Evolutionary conservation across 2,329 filamentous ascomycete genomes (phyloP).

Genomic region (Rhynchosporium agropyri): DNA sequence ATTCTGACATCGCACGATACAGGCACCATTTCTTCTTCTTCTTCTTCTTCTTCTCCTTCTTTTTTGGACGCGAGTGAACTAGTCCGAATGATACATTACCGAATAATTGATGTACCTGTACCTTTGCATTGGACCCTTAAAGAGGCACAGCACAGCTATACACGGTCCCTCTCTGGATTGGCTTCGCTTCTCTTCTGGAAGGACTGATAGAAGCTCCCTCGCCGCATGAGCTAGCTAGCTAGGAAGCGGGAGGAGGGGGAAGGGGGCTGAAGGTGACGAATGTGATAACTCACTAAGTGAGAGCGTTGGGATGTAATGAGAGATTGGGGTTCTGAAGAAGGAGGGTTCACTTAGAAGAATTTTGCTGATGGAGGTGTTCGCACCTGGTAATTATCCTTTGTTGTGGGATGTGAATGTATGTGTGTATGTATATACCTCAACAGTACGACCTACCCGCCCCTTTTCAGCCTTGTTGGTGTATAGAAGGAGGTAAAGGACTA

Average conservation of each 20-base stretch:
- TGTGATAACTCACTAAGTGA: too few species aligned
- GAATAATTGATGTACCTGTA: too few species aligned
- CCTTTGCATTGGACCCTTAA: not conserved
- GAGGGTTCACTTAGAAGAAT: slow-evolving; percentile 7
- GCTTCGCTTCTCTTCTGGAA: not conserved
- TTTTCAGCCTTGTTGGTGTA: not conserved
- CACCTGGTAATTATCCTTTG: not conserved
- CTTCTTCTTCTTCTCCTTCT: too few species aligned
- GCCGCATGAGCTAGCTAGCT: not conserved
- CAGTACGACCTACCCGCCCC: slow-evolving; percentile 3
- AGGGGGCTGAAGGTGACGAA: not conserved
- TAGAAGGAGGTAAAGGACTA: too few species aligned
- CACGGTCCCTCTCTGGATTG: not conserved
- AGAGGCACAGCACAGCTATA: not conserved
- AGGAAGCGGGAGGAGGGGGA: not conserved
- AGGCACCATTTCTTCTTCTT: too few species aligned
- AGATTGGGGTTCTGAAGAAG: not conserved
- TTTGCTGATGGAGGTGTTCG: not conserved
- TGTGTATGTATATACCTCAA: too few species aligned
- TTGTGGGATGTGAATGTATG: not conserved
- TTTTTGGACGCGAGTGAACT: too few species aligned
- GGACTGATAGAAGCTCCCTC: not conserved
- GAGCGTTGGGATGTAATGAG: too few species aligned
- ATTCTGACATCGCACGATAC: too few species aligned
- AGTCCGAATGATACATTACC: too few species aligned